Conservation (phyloP, 116 monocot species). For the Phalaenopsis hybrid region DNA sequence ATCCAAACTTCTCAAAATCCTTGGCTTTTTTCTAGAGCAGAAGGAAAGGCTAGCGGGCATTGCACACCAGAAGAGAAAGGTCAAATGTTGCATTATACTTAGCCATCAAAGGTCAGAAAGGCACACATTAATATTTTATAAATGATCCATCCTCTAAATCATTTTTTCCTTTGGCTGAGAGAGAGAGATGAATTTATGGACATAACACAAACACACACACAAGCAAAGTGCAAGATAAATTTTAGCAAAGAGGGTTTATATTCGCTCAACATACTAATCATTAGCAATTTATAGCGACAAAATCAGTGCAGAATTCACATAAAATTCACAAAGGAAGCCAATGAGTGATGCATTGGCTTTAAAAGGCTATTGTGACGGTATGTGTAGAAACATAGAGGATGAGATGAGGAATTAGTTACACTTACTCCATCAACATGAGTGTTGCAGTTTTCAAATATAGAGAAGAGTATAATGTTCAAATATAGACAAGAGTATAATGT, state of each 20-base stretch:
- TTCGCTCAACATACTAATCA: background rate
- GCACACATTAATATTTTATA: background rate
- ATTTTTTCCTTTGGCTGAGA: background rate
- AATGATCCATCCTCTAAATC: background rate
- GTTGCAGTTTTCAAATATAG: too few species aligned
- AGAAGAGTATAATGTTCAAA: too few species aligned
- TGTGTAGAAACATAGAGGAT: too few species aligned
- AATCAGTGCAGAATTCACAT: background rate
- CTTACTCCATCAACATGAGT: too few species aligned
- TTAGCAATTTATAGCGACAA: background rate
- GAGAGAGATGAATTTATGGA: background rate
- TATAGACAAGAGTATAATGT: too few species aligned
- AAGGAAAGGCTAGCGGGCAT: background rate
- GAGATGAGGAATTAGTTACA: too few species aligned
- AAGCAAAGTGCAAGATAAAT: background rate
- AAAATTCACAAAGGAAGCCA: background rate
- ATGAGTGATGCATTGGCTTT: background rate
- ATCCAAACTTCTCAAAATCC: background rate
- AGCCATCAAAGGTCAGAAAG: background rate
- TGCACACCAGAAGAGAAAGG: background rate
- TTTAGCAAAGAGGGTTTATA: background rate
- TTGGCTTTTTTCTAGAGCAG: too few species aligned
- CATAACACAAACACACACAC: background rate
- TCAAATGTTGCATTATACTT: background rate
- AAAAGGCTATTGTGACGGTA: background rate